Conservation (phyloP, 2,329 filamentous ascomycete species). For the Fusarium albosuccineum region DNA sequence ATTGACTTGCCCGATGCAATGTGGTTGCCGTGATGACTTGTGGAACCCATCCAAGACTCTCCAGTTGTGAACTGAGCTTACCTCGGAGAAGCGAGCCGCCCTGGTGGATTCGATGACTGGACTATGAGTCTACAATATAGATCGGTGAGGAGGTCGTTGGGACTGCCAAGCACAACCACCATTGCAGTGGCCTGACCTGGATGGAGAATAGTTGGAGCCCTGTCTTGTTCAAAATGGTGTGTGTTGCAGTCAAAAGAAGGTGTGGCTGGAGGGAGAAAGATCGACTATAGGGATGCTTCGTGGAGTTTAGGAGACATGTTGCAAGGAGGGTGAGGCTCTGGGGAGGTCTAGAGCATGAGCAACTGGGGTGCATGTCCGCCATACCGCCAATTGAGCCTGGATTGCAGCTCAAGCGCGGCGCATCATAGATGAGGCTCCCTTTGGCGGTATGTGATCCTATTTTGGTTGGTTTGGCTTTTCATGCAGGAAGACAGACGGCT, state of each 20-base stretch:
- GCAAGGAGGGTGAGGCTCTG: conserved; percentile 11
- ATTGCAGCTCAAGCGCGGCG: neutral
- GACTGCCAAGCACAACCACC: conserved; percentile 4
- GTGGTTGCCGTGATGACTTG: neutral
- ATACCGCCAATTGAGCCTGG: neutral
- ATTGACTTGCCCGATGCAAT: neutral
- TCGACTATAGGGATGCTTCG: neutral
- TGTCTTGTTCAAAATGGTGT: too few species aligned
- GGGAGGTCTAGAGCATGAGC: neutral
- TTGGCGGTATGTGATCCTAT: neutral
- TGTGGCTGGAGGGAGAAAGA: neutral
- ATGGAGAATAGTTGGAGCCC: too few species aligned
- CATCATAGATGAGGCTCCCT: neutral
- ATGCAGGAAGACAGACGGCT: neutral
- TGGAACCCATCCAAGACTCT: neutral
- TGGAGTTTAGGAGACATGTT: conserved; percentile 12
- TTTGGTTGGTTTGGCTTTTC: neutral
- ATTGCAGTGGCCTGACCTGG: neutral
- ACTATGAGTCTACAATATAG: neutral
- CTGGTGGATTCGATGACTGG: neutral
- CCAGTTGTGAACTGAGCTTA: neutral
- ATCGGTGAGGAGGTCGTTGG: neutral
- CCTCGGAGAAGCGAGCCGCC: too few species aligned
- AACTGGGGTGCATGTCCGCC: neutral
- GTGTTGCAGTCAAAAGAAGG: too few species aligned